Percentiles rank a stretch among this genome's conserved stretches.
These are phyloP conservation scores for Furculomyces boomerangus DNA, from an alignment of 371 early-diverging fungal species.

Conservation along the genomic window DNA sequence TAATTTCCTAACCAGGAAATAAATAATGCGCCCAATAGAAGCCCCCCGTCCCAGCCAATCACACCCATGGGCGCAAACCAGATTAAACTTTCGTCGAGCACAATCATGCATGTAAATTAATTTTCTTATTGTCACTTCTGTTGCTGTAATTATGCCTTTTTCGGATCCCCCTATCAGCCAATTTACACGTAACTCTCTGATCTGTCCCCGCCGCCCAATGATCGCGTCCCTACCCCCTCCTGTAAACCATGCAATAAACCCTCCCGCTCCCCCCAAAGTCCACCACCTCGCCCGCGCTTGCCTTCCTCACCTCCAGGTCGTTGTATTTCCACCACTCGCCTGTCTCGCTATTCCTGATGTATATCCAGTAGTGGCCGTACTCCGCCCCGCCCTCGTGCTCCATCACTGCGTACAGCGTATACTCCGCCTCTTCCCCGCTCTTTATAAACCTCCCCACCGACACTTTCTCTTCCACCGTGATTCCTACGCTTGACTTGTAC, in stretches of 20 bases:
- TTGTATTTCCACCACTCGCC: slow-evolving; percentile 62
- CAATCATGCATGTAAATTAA: too few relatives aligned
- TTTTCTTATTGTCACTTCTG: too few relatives aligned
- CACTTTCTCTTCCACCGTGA: slow-evolving; percentile 12
- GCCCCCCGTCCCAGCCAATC: too few relatives aligned
- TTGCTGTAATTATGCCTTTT: too few relatives aligned
- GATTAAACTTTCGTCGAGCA: too few relatives aligned
- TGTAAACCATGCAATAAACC: slow-evolving; percentile 5
- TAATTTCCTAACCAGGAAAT: too few relatives aligned
- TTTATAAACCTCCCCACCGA: slow-evolving; percentile 2
- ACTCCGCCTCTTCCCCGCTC: neutral
- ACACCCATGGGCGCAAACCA: too few relatives aligned
- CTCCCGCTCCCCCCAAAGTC: neutral
- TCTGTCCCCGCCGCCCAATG: too few relatives aligned
- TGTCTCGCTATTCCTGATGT: slow-evolving; percentile 38
- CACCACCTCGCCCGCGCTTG: slow-evolving; percentile 6
- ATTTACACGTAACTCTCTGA: too few relatives aligned
- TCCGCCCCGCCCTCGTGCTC: slow-evolving; percentile 30
- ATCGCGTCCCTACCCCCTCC: too few relatives aligned
- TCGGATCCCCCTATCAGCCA: too few relatives aligned
- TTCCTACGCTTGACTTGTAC: slow-evolving; percentile 17
- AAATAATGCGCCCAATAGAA: too few relatives aligned
- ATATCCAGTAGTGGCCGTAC: slow-evolving; percentile 76
- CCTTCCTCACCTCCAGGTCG: slow-evolving; percentile 45
- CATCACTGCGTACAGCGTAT: slow-evolving; percentile 5